phyloP scores from a whole-genome alignment of 352 stramenopile species.

The Saprolegnia diclina region DNA sequence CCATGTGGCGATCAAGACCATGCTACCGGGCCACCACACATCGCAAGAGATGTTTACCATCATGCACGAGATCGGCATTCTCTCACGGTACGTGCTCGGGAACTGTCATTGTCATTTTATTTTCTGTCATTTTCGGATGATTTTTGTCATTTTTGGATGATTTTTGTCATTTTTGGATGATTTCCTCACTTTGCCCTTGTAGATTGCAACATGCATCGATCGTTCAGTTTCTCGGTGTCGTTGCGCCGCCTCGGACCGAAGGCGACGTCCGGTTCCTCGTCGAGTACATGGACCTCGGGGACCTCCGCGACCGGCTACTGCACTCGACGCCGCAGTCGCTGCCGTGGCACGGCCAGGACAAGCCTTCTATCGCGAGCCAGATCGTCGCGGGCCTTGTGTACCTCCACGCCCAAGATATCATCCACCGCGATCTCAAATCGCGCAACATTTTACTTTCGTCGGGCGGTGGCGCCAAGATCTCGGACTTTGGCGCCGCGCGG shows the following conservation, averaged over 20 bases:
- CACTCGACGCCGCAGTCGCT: conserved; percentile 56
- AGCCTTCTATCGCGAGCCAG: conserved; percentile 11
- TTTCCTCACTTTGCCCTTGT: background rate
- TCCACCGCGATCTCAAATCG: conserved; percentile 33
- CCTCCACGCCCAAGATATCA: conserved; percentile 24
- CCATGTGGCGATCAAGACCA: conserved; percentile 47
- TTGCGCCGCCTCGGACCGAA: conserved; percentile 36
- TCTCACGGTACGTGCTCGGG: background rate
- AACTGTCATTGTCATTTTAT: no score
- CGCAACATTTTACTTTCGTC: conserved; percentile 28
- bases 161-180: no score
- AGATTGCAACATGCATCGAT: conserved; percentile 60
- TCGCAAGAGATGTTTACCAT: background rate
- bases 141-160: no score
- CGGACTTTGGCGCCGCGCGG: conserved; percentile 17
- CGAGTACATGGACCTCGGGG: conserved; percentile 78
- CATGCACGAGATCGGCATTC: conserved; percentile 3
- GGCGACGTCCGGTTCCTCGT: conserved; percentile 72
- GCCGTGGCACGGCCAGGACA: conserved; percentile 4
- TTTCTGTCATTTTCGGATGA: no score
- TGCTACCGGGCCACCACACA: background rate
- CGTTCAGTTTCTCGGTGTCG: conserved; percentile 73
- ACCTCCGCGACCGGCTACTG: conserved; percentile 74
- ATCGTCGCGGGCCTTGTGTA: conserved; percentile 23
- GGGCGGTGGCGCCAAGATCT: conserved; percentile 1